phyloP scores from a whole-genome alignment of 352 stramenopile species.

The Phytophthora cryptogea region DNA sequence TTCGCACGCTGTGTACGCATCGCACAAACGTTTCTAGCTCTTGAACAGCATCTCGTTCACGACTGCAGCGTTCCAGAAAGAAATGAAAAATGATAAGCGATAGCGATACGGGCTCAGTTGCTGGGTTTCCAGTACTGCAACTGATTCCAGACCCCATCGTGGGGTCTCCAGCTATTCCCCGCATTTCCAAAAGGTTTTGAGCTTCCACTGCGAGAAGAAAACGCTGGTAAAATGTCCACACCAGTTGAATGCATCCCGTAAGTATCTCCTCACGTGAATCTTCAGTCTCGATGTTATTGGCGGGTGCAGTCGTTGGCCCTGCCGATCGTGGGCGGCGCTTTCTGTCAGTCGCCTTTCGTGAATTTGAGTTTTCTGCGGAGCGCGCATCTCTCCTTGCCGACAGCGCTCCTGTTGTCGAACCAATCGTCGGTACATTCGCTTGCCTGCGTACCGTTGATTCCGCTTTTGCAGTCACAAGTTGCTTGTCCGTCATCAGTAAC shows the following conservation, averaged over 20 bases:
- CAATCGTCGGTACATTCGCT: slow-evolving; percentile 41
- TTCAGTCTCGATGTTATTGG: slow-evolving; percentile 8
- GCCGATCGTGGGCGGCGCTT: slow-evolving; percentile 18
- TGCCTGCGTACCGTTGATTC: slow-evolving; percentile 44
- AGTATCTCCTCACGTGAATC: slow-evolving; percentile 18
- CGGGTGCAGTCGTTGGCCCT: slow-evolving; percentile 2
- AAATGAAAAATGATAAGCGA: slow-evolving; percentile 50
- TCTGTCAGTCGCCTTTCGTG: slow-evolving; percentile 5
- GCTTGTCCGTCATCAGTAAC: slow-evolving; percentile 42
- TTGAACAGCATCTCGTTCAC: slow-evolving; percentile 34
- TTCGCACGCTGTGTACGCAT: slow-evolving; percentile 37
- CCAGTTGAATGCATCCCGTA: slow-evolving; percentile 37
- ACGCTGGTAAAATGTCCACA: slow-evolving; percentile 62
- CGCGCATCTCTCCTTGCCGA: slow-evolving; percentile 6
- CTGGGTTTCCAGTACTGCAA: slow-evolving; percentile 10
- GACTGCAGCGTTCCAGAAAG: slow-evolving; percentile 53
- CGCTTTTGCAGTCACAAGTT: slow-evolving; percentile 28
- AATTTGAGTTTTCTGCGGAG: slow-evolving; percentile 9
- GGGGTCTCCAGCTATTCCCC: slow-evolving; percentile 19
- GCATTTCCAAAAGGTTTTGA: slow-evolving; percentile 20
- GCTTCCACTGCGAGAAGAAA: slow-evolving; percentile 62
- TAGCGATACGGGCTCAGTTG: slow-evolving; percentile 26
- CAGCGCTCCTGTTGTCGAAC: slow-evolving; percentile 9
- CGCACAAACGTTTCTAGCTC: slow-evolving; percentile 46
- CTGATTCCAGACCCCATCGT: background rate